Evolutionary conservation across 345 rosid species (phyloP).

Genomic region (Melaleuca alternifolia): DNA sequence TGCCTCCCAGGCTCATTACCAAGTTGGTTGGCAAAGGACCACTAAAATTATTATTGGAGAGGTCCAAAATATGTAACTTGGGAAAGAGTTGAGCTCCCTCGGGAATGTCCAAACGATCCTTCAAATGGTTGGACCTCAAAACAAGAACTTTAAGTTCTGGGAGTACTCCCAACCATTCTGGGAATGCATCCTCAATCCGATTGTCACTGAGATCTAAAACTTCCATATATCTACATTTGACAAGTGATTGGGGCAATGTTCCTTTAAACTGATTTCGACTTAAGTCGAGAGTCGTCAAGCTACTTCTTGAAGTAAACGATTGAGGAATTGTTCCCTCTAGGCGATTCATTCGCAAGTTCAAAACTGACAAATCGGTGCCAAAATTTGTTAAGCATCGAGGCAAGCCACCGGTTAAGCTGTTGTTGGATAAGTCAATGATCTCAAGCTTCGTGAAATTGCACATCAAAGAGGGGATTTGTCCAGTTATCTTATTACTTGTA

Average conservation of each 20-base stretch:
- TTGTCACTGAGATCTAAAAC: conserved; percentile 1
- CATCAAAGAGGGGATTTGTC: not conserved
- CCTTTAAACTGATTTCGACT: not conserved
- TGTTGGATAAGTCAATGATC: not conserved
- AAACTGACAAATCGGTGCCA: rapidly evolving
- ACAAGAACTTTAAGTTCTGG: not conserved
- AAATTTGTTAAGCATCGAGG: not conserved
- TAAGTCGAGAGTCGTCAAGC: not conserved
- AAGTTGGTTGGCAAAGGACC: not conserved
- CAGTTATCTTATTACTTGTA: not conserved
- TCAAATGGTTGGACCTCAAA: not conserved
- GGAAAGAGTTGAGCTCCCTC: not conserved
- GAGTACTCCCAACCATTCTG: not conserved
- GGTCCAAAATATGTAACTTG: not conserved
- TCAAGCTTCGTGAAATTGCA: not conserved
- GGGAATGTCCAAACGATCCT: not conserved
- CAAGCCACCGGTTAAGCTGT: not conserved
- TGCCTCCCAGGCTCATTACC: not conserved
- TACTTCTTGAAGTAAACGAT: not conserved
- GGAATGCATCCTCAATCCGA: not conserved
- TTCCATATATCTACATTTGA: not conserved
- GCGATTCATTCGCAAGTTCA: not conserved
- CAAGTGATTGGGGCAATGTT: not conserved
- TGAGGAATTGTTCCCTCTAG: not conserved
- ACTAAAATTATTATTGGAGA: not conserved